A percentile compares a stretch with the other conserved stretches of the same genome.
phyloP scores from a whole-genome alignment of 345 rosid species.

The Gynandropsis gynandra region DNA sequence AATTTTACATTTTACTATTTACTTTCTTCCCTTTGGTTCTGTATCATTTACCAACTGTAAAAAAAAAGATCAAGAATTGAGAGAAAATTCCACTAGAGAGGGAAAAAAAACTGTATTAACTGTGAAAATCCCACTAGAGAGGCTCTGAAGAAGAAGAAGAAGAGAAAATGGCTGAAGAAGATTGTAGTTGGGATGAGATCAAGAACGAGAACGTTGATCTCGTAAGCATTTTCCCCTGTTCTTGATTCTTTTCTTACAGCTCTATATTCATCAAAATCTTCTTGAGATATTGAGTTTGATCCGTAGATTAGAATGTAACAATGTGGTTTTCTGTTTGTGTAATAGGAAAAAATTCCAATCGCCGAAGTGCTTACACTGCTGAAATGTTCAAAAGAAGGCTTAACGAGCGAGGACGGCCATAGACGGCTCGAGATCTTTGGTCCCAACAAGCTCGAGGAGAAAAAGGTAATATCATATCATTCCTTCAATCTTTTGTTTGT shows the following conservation, averaged over 20 bases:
- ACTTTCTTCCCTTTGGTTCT: conserved; percentile 8
- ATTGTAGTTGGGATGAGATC: conserved; percentile 48
- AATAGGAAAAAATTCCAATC: conserved; percentile 60
- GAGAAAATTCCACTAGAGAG: conserved; percentile 19
- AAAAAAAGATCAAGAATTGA: conserved; percentile 13
- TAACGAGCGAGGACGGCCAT: conserved; percentile 56
- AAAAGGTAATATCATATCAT: conserved; percentile 33
- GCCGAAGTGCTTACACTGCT: conserved; percentile 64
- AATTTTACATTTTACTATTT: neutral
- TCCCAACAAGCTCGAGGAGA: conserved; percentile 82
- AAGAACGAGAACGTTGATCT: conserved; percentile 52
- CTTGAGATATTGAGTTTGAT: neutral
- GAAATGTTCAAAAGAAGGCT: conserved; percentile 58
- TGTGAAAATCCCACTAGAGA: neutral
- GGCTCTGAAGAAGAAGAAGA: conserved; percentile 1
- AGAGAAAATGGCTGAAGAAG: conserved; percentile 30
- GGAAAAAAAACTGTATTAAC: conserved; percentile 10
- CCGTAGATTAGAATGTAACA: neutral
- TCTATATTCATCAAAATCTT: too few species aligned
- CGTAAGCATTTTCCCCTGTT: conserved; percentile 22
- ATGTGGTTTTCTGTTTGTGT: too few species aligned
- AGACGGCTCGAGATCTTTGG: conserved; percentile 64
- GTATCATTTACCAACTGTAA: conserved; percentile 27
- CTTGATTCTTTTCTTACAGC: neutral
- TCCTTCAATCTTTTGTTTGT: conserved; percentile 5